Evolutionary conservation across 306 rosid genomes (phyloP).

Genomic region (Cucumis sativus): Cucumber_9930_V3 NC_026659.2:25519501-25520000

Average conservation of each 20-base stretch:
- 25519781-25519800: slow-evolving; percentile 73
- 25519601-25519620: too few relatives aligned
- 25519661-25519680: too few relatives aligned
- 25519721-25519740: slow-evolving; percentile 30
- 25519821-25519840: slow-evolving; percentile 80
- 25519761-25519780: slow-evolving; percentile 82
- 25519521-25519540: too few relatives aligned
- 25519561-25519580: too few relatives aligned
- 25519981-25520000: slow-evolving; percentile 17
- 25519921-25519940: slow-evolving; percentile 22
- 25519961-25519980: slow-evolving; percentile 30
- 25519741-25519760: slow-evolving; percentile 81
- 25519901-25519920: slow-evolving; percentile 35
- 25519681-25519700: neutral
- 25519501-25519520: too few relatives aligned
- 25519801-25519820: slow-evolving; percentile 67
- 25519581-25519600: too few relatives aligned
- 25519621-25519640: too few relatives aligned
- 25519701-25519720: neutral
- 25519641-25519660: too few relatives aligned
- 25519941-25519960: slow-evolving; percentile 55
- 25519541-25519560: too few relatives aligned
- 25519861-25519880: slow-evolving; percentile 90
- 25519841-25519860: slow-evolving; percentile 67
- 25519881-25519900: slow-evolving; percentile 75